Evolutionary conservation across 2,329 filamentous ascomycete species (phyloP).

Genomic region (Fusarium tupiense): DNA sequence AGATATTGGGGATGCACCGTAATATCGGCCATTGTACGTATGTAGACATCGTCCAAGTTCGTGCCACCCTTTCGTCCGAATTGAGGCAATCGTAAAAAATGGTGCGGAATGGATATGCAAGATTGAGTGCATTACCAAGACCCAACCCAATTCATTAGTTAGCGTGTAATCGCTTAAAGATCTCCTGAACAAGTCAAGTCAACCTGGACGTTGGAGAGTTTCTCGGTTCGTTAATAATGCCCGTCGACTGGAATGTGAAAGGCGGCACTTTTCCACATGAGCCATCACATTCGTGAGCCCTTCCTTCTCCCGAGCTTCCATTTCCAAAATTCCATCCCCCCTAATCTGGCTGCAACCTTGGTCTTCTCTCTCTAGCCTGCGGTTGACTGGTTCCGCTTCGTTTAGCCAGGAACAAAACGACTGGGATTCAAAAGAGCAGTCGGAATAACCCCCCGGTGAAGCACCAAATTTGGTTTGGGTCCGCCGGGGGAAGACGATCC

Average conservation of each 20-base stretch:
- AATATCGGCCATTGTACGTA: background rate
- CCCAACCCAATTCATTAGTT: slow-evolving; percentile 11
- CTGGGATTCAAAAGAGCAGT: slow-evolving; percentile 13
- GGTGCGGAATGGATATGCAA: slow-evolving; percentile 33
- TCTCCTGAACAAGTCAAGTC: background rate
- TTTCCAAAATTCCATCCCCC: slow-evolving; percentile 5
- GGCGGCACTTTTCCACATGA: background rate
- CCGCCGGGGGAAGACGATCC: slow-evolving; percentile 43
- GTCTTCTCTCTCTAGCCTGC: background rate
- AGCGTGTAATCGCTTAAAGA: background rate
- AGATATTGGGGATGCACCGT: background rate
- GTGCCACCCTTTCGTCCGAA: slow-evolving; percentile 8
- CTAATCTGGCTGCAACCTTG: slow-evolving; percentile 20
- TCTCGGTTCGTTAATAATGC: background rate
- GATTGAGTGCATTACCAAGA: slow-evolving; percentile 31
- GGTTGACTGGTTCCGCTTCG: slow-evolving; percentile 23
- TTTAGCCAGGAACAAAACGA: slow-evolving; percentile 30
- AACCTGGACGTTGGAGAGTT: background rate
- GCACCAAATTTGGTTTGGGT: slow-evolving; percentile 29
- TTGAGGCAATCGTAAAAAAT: slow-evolving; percentile 16
- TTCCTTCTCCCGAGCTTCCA: slow-evolving; percentile 31
- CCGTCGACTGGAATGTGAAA: slow-evolving; percentile 8
- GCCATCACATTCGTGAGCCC: slow-evolving; percentile 2
- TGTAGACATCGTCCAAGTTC: slow-evolving; percentile 5
- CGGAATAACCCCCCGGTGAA: slow-evolving; percentile 20